phyloP scores from a whole-genome alignment of 2,329 filamentous ascomycete species.

The Verticillium klebahnii region DNA sequence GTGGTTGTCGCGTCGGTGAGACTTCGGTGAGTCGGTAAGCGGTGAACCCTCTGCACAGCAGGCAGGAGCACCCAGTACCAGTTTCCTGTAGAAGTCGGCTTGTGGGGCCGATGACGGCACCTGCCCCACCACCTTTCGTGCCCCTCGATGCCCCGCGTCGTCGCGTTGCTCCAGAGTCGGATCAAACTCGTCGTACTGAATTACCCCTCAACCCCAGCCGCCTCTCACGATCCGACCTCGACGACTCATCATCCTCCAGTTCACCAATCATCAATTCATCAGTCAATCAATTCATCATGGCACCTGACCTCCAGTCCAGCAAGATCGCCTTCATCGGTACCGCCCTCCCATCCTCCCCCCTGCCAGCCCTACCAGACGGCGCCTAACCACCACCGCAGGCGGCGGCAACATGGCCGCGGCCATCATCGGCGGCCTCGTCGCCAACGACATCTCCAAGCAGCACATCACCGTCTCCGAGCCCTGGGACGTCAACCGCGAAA shows the following conservation, averaged over 20 bases:
- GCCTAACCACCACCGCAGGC: conserved; percentile 19
- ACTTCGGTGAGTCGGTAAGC: not conserved
- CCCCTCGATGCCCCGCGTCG: not conserved
- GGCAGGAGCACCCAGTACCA: too few species aligned
- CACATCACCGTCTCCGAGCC: conserved; percentile 46
- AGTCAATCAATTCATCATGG: conserved; percentile 2
- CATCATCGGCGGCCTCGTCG: conserved; percentile 44
- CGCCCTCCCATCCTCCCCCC: too few species aligned
- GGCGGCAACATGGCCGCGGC: conserved; percentile 49
- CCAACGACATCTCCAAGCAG: conserved; percentile 35
- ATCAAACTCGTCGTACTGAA: not conserved
- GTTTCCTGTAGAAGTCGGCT: not conserved
- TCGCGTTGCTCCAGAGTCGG: not conserved
- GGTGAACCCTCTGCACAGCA: not conserved
- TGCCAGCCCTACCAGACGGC: not conserved
- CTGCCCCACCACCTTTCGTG: not conserved
- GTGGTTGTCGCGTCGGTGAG: too few species aligned
- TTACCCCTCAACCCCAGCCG: not conserved
- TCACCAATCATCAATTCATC: not conserved
- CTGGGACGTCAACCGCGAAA: conserved; percentile 47
- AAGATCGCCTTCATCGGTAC: conserved; percentile 6
- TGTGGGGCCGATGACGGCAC: not conserved
- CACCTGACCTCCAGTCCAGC: conserved; percentile 7
- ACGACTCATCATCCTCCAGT: not conserved
- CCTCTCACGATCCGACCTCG: not conserved